phyloP scores from a whole-genome alignment of 257 asterid species.

The Lavandula angustifolia region DNA sequence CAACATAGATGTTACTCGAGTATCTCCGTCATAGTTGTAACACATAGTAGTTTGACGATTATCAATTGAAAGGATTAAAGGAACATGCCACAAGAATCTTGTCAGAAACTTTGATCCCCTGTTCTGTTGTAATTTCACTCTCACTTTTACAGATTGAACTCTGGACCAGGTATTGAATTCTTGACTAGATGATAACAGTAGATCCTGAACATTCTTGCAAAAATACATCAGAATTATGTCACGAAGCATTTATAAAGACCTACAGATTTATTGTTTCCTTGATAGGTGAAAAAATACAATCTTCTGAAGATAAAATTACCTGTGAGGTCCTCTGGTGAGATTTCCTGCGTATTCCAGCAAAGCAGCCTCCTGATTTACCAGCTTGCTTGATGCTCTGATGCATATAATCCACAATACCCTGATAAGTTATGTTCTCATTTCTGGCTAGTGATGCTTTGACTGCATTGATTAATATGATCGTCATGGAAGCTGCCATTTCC shows the following conservation, averaged over 20 bases:
- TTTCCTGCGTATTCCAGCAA: constrained; percentile 40
- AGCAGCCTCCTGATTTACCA: constrained; percentile 34
- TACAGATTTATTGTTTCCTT: too few relatives aligned
- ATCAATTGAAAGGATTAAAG: background rate
- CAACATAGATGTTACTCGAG: background rate
- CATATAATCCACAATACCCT: constrained; percentile 45
- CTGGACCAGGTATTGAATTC: constrained; percentile 35
- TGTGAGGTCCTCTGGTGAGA: constrained; percentile 59
- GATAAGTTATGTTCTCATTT: constrained; percentile 43
- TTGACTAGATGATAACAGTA: constrained; percentile 52
- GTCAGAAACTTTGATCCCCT: background rate
- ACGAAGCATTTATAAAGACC: background rate
- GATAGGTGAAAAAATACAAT: too few relatives aligned
- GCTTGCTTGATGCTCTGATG: constrained; percentile 44
- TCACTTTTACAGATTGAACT: constrained; percentile 45
- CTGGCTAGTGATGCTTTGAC: constrained; percentile 29
- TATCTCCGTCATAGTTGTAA: background rate
- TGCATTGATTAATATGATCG: constrained; percentile 58
- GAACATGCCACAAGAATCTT: background rate
- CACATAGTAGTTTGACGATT: background rate
- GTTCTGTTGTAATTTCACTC: background rate
- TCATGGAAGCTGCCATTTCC: constrained; percentile 65
- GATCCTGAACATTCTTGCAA: constrained; percentile 47
- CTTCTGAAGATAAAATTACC: constrained; percentile 36
- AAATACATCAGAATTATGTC: constrained; percentile 1